Base-by-base conservation (phyloP, 2,329 filamentous ascomycete genomes). In the Penicillium rolfsii region DNA sequence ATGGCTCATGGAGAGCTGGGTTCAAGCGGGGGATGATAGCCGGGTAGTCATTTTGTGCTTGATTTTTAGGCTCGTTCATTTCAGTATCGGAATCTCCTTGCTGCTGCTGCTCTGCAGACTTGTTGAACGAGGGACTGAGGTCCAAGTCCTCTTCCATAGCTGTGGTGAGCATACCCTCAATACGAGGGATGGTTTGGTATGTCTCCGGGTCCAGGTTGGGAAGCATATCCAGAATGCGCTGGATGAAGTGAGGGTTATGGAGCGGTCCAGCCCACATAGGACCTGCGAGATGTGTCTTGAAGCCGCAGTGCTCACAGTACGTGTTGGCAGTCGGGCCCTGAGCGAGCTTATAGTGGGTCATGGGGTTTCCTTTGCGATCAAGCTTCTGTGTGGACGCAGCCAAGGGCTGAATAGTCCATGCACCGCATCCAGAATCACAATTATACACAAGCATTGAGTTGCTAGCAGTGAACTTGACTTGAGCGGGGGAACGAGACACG, bases 201-300 rank as follows among this genome's bases (percentile, higher is more conserved):
- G 88, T 84, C 0, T 87, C 82, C 28, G 83, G 82, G 52, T 93
- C 86, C 0, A 87, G 85, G 4, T 82, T 78, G 0, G 91, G 87
- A 8, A 97, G 82, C 59, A 89, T 85, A 46, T 87, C 85, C 16
- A 99, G 82, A 26, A 99, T 87, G 58, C 85, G 86, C 71, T 90
- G 85, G 63, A 99, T 87, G 72, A 97, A 99, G 1, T 87, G 85
- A 6, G 87, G 84, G 48, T 93, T 93, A 77, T 99, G 95, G 8
- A 99, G 81, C 22, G 90, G 90, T 0, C 95, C 95, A 36, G 87
- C 93, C 80, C 93, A 99, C 94, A 99, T 98, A 0, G 95, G 95
- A 1, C 95, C 95, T 4, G 88, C 90, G 14, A 98, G 76, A 76
- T 98, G 95, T 78, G 89, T 96, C 73, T 90, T 94, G 72, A 85